Evolutionary conservation across 768 basidiomycete genomes (phyloP), one percentile per base, ranked within the genome.

Genomic region (Mycena galericulata): DNA sequence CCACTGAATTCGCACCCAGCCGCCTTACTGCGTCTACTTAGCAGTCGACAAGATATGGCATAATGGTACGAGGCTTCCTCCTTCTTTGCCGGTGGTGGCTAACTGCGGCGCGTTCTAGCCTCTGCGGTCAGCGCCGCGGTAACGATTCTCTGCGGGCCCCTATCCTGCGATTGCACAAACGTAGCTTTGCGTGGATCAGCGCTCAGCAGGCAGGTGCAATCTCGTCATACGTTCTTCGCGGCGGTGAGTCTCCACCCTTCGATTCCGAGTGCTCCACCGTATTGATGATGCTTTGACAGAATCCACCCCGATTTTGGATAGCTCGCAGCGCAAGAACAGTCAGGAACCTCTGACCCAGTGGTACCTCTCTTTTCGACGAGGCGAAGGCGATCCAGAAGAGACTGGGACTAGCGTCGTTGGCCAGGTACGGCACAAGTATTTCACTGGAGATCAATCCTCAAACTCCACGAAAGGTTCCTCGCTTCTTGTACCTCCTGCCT

Each of bases 401-500:
- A 34, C 50, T 50, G 51, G 63, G 12, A 27, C 47, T n/a, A n/a
- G n/a, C n/a, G n/a, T n/a, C n/a, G n/a, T n/a, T 15, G 26, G 34
- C 32, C 49, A 40, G 32, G 57, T 22, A 54, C 59, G 57, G 65
- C 65, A 66, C 50, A 53, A n/a, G n/a, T 43, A 53, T 60, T 30
- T 59, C 40, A 22, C 22, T n/a, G 18, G 26, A 60, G 50, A 30
- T 24, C 51, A n/a, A 26, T 27, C 20, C 46, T 58, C 36, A 49
- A 34, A 32, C 49, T 54, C 63, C 63, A 65, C 40, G 55, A 58
- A n/a, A n/a, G 47, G 47, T 55, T 49, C 65, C 58, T 61, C 53
- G 27, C n/a, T n/a, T n/a, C 59, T 67, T 61, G 24, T 49, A n/a
- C 59, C 59, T 47, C 59, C 38, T 67, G 66, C 34, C n/a, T n/a